These are phyloP conservation scores for Aspergillus japonicus DNA, from an alignment of 2,329 filamentous ascomycete species.

Conservation along the genomic window DNA sequence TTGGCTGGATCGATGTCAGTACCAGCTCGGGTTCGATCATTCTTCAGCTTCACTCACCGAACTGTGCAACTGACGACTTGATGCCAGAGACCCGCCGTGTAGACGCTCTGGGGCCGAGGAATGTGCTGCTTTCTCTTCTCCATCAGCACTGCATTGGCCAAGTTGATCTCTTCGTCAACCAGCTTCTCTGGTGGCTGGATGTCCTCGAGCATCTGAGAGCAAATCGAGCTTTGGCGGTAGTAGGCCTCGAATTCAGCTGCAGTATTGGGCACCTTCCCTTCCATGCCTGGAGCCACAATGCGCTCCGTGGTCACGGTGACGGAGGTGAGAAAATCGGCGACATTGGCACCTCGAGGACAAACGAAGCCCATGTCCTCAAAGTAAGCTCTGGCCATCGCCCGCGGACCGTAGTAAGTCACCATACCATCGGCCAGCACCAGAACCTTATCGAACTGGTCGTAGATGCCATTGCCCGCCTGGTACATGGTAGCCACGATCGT, in stretches of 20 bases:
- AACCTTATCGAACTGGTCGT: slow-evolving; percentile 67
- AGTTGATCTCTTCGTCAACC: slow-evolving; percentile 29
- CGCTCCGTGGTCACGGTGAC: slow-evolving; percentile 57
- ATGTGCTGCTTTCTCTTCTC: slow-evolving; percentile 35
- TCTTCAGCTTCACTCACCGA: slow-evolving; percentile 14
- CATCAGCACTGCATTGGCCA: slow-evolving; percentile 27
- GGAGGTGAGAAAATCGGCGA: slow-evolving; percentile 65
- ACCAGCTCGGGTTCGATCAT: background rate
- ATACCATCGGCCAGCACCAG: slow-evolving; percentile 64
- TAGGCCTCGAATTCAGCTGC: slow-evolving; percentile 46
- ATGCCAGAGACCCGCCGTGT: slow-evolving; percentile 31
- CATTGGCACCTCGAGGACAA: slow-evolving; percentile 60
- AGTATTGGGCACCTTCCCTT: slow-evolving; percentile 31
- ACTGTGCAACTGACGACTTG: slow-evolving; percentile 50
- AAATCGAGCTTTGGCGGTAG: slow-evolving; percentile 54
- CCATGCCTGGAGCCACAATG: slow-evolving; percentile 35
- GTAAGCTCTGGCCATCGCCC: slow-evolving; percentile 57
- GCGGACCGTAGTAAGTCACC: slow-evolving; percentile 63
- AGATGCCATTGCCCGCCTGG: slow-evolving; percentile 68
- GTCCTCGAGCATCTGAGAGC: slow-evolving; percentile 52
- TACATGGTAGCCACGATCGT: slow-evolving; percentile 64
- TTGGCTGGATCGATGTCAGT: slow-evolving; percentile 38
- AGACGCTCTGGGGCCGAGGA: slow-evolving; percentile 31
- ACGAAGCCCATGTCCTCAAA: slow-evolving; percentile 65
- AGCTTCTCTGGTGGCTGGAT: slow-evolving; percentile 33